A percentile compares a stretch with the other conserved stretches of the same genome.
phyloP scores from a whole-genome alignment of 176 grass and related monocot genomes.

The Echinochloa phyllopogon region DNA sequence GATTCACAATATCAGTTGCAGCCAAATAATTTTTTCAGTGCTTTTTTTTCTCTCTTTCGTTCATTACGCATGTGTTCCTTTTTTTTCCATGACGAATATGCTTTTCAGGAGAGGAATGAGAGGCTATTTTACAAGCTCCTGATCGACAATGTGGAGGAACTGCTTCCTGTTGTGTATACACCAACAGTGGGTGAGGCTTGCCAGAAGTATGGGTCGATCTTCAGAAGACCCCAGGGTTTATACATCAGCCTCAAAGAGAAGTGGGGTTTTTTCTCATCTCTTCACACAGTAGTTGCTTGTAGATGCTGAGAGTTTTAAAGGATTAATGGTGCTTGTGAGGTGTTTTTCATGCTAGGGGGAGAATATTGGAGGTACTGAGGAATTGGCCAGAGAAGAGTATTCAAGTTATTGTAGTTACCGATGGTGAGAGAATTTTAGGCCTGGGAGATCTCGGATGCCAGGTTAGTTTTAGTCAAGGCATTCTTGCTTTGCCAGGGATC shows the following conservation, averaged over 20 bases:
- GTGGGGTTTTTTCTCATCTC: conserved; percentile 42
- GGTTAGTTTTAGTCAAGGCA: conserved; percentile 44
- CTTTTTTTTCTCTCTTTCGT: neutral
- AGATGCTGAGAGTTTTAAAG: neutral
- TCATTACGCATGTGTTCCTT: conserved; percentile 4
- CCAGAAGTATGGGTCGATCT: conserved; percentile 91
- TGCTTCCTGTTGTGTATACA: conserved; percentile 93
- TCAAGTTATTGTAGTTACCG: conserved; percentile 92
- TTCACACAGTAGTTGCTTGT: neutral
- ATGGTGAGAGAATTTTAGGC: conserved; percentile 90
- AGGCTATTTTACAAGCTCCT: conserved; percentile 91
- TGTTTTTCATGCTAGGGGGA: conserved; percentile 56
- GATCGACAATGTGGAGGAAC: conserved; percentile 85
- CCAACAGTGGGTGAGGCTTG: conserved; percentile 97
- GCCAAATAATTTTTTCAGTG: neutral
- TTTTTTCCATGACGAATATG: neutral
- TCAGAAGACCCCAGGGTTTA: conserved; percentile 75
- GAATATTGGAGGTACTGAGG: conserved; percentile 77
- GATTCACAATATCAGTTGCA: neutral
- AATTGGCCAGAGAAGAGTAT: conserved; percentile 97
- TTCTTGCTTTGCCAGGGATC: neutral
- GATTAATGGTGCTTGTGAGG: neutral
- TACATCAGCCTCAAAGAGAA: conserved; percentile 90
- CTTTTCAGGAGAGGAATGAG: conserved; percentile 83
- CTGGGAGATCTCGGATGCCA: conserved; percentile 97